A percentile compares a stretch with the other conserved stretches of the same genome.
These are phyloP conservation scores for Taphrina betulina DNA, from an alignment of 1,139 yeast species.

Conservation along the genomic window DNA sequence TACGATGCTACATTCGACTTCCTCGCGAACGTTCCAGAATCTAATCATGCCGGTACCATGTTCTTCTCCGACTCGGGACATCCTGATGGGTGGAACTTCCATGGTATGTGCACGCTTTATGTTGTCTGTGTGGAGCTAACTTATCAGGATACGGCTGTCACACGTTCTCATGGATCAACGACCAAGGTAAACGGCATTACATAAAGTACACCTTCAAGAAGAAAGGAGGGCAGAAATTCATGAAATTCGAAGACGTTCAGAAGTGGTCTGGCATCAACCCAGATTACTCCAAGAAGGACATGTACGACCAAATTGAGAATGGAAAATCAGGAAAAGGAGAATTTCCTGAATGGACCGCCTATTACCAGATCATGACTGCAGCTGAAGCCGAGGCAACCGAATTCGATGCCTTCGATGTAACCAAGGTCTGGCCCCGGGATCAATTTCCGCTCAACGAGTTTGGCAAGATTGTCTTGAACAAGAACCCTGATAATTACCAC, in stretches of 20 bases:
- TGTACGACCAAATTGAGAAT: slow-evolving; percentile 57
- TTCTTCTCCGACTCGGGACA: slow-evolving; percentile 69
- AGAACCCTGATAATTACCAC: slow-evolving; percentile 58
- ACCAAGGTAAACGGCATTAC: slow-evolving; percentile 64
- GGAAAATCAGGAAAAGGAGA: slow-evolving; percentile 48
- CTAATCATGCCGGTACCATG: slow-evolving; percentile 62
- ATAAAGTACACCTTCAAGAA: slow-evolving; percentile 63
- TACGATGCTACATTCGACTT: slow-evolving; percentile 68
- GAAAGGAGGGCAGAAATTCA: slow-evolving; percentile 61
- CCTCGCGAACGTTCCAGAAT: slow-evolving; percentile 59
- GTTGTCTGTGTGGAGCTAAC: no score
- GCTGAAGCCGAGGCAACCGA: slow-evolving; percentile 55
- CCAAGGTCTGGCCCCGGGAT: slow-evolving; percentile 62
- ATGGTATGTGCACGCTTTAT: no score
- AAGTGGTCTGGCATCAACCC: slow-evolving; percentile 61
- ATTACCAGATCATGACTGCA: slow-evolving; percentile 66
- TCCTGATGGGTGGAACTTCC: slow-evolving; percentile 61
- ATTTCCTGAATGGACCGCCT: slow-evolving; percentile 62
- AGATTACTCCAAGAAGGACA: slow-evolving; percentile 63
- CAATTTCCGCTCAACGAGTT: slow-evolving; percentile 60
- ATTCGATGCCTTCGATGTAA: slow-evolving; percentile 62
- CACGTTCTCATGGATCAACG: slow-evolving; percentile 66
- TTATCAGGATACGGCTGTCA: slow-evolving; percentile 70
- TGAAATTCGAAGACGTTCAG: slow-evolving; percentile 60
- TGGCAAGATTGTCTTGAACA: slow-evolving; percentile 56